Evolutionary conservation across 805 yeast species (phyloP).

Genomic region (Nakazawaea pomicola): DNA sequence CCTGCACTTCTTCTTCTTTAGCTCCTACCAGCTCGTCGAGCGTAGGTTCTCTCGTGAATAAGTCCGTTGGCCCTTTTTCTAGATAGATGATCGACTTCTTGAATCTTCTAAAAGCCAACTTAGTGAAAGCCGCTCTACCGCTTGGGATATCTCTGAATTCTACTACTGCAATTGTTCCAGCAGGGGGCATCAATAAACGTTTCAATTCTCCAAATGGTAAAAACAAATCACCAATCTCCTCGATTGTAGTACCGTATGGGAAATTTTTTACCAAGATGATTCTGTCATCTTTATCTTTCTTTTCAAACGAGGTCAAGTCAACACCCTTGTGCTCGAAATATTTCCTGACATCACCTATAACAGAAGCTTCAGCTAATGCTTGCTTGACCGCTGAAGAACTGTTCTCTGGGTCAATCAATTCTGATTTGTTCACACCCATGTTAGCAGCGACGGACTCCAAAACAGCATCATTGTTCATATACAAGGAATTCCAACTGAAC

Average conservation of each 20-base stretch:
- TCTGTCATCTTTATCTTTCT: slow-evolving; percentile 70
- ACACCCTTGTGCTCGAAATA: slow-evolving; percentile 85
- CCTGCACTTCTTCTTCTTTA: slow-evolving; percentile 23
- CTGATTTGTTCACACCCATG: slow-evolving; percentile 78
- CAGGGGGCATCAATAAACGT: slow-evolving; percentile 88
- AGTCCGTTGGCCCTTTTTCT: slow-evolving; percentile 88
- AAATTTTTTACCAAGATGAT: slow-evolving; percentile 84
- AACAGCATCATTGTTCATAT: slow-evolving; percentile 87
- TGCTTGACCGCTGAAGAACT: slow-evolving; percentile 90
- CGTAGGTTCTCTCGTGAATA: slow-evolving; percentile 60
- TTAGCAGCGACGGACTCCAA: slow-evolving; percentile 82
- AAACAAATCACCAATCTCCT: slow-evolving; percentile 80
- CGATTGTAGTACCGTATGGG: slow-evolving; percentile 78
- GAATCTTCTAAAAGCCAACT: slow-evolving; percentile 81
- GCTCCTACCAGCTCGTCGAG: slow-evolving; percentile 27
- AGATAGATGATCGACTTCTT: slow-evolving; percentile 83
- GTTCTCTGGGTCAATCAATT: slow-evolving; percentile 82
- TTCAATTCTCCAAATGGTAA: slow-evolving; percentile 73
- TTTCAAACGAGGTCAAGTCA: slow-evolving; percentile 67
- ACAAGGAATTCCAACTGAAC: slow-evolving; percentile 93
- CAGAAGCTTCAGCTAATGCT: slow-evolving; percentile 96
- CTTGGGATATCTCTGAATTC: slow-evolving; percentile 79
- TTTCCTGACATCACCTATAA: slow-evolving; percentile 82
- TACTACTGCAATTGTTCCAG: slow-evolving; percentile 92
- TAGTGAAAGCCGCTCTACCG: slow-evolving; percentile 86